A percentile compares a stretch with the other conserved stretches of the same genome.
These are phyloP conservation scores for Vigna hirtella DNA, from an alignment of 306 rosid genomes.

Conservation along the genomic window DNA sequence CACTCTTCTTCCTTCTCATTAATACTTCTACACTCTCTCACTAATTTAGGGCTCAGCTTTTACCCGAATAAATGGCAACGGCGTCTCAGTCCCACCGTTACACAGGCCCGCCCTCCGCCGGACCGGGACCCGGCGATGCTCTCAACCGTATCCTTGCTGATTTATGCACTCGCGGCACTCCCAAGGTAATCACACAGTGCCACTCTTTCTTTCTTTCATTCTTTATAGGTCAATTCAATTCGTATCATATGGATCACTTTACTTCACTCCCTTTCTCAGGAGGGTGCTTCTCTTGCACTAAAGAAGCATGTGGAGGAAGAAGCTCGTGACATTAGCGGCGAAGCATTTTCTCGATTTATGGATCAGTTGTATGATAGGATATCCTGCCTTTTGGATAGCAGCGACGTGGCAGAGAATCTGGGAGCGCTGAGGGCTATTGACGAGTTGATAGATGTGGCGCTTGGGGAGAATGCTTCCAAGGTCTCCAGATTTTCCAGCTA, in stretches of 20 bases:
- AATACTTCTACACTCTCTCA: too few relatives aligned
- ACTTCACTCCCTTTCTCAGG: constrained; percentile 49
- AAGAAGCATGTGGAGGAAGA: constrained; percentile 92
- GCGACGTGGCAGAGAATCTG: constrained; percentile 81
- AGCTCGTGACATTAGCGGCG: constrained; percentile 94
- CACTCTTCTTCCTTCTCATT: not conserved
- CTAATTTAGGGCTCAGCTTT: constrained; percentile 42
- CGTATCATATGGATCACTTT: not conserved
- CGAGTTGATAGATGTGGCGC: constrained; percentile 89
- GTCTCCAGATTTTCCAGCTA: constrained; percentile 86
- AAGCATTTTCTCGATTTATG: constrained; percentile 92
- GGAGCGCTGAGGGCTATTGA: constrained; percentile 98
- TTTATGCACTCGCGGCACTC: constrained; percentile 88
- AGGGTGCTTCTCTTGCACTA: constrained; percentile 80
- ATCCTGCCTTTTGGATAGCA: constrained; percentile 76
- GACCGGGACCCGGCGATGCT: constrained; percentile 71
- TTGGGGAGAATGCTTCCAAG: constrained; percentile 96
- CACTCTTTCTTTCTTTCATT: not conserved
- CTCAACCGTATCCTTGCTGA: constrained; percentile 87
- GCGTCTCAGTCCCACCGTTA: constrained; percentile 69
- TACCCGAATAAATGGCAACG: constrained; percentile 51
- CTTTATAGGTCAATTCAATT: not conserved
- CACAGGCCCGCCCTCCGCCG: constrained; percentile 58
- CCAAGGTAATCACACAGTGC: constrained; percentile 55
- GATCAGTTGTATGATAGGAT: constrained; percentile 93